Base-by-base conservation (phyloP, 1,284 basidiomycete species). In the Spongispora temasekensis region DNA sequence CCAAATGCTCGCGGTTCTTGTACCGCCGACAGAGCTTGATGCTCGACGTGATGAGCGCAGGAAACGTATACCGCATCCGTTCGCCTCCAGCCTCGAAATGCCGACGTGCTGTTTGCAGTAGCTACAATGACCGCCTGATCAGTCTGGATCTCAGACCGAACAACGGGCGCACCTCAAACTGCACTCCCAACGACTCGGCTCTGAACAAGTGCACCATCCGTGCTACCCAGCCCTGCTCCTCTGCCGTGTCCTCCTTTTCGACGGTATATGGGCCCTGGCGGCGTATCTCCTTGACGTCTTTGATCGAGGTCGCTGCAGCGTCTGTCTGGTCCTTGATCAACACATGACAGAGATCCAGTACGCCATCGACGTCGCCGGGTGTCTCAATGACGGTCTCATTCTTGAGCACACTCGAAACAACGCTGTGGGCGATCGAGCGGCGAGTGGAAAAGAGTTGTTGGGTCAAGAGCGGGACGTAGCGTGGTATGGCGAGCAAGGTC, bases 181-280 rank as follows among this genome's bases (percentile, higher is more conserved):
- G 95, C 19, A 90, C 85, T 64, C 86, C 88, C 61, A 96, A 74
- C 31, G 90, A 89, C 57, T 97, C 92, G 1, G 93, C 85, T 25
- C 87, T 81, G 86, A 98, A 96, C 32, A 97, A 74, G 79, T 98
- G 95, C 4, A 98, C 91, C 91, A 98, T 97, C 63, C 95, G 81
- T 25, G 95, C 95, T 17, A 97, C 87, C 95, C 95, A 98, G 0
- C 95, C 96, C 70, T 98, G 95, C 74, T 98, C 96, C 75, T 97
- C 96, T 0, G 95, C 95, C 79, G 94, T 82, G 71, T 97, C 95
- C 70, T 95, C 92, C 55, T 88, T 78, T 69, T 95, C 94, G 52
- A 80, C 77, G 65, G 78, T 77, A 63, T 85, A 81, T 21, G 85
- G 80, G 15, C 81, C 84, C 56, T 84, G 82, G 67, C 85, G 77